These are phyloP conservation scores for Penicillium robsamsonii DNA, from an alignment of 495 filamentous ascomycete genomes.

Conservation along the genomic window DNA sequence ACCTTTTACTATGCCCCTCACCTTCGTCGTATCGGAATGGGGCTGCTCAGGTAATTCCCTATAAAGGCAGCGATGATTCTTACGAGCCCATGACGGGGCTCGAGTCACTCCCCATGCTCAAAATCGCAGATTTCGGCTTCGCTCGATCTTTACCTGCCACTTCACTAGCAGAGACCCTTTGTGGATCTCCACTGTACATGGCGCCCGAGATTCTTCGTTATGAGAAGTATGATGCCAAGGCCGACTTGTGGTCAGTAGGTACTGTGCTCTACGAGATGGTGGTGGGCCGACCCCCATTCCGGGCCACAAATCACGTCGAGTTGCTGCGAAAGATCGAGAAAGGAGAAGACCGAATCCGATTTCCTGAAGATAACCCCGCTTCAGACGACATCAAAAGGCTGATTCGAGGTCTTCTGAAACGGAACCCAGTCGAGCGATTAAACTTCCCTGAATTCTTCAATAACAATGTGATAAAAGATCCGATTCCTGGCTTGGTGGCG, in stretches of 20 bases:
- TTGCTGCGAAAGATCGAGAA: constrained; percentile 87
- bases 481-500: constrained; percentile 78
- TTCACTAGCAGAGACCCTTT: constrained; percentile 90
- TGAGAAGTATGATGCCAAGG: constrained; percentile 95
- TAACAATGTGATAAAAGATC: constrained; percentile 66
- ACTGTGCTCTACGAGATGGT: constrained; percentile 96
- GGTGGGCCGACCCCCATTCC: constrained; percentile 83
- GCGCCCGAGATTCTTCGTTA: constrained; percentile 96
- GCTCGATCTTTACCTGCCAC: constrained; percentile 85
- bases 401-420: constrained; percentile 77
- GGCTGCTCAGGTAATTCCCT: constrained; percentile 50
- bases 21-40: constrained; percentile 58
- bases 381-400: constrained; percentile 77
- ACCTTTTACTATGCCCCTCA: constrained; percentile 85
- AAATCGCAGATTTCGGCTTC: constrained; percentile 97
- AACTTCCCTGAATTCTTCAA: constrained; percentile 80
- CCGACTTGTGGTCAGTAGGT: constrained; percentile 95
- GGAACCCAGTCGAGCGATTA: constrained; percentile 78
- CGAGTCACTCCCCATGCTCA: constrained; percentile 88
- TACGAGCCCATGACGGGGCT: constrained; percentile 78
- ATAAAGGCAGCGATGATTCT: constrained; percentile 68
- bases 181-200: constrained; percentile 99
- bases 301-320: constrained; percentile 91
- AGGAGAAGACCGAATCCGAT: constrained; percentile 76
- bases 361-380: constrained; percentile 68